Base-by-base conservation (phyloP, 129 eudicot species). In the Tanacetum coccineum region DNA sequence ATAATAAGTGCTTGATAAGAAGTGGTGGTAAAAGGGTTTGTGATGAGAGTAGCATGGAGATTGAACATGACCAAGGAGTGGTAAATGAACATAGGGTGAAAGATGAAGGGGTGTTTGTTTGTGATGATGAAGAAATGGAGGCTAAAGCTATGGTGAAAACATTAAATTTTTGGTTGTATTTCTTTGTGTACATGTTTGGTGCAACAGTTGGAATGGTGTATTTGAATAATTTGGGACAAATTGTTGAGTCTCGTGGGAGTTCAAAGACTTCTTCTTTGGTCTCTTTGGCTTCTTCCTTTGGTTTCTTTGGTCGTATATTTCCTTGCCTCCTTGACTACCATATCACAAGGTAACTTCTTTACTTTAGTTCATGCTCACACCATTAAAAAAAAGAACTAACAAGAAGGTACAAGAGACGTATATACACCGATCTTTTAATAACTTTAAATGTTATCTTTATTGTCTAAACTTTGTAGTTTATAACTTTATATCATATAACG, bases 181-280 rank as follows among this genome's bases (percentile, higher is more conserved):
- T 78, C 19, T 85, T 84, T 39, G 87, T 82, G 70, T 93, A 93
- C 58, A 46, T 93, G 32, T 93, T 83, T 74, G 98, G 98, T 46
- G 95, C 91, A 52, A 88, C 98, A 14, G 72, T 93, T 50, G 98
- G 98, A 3, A 40, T 93, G 80, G 98, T 93, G 48, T 93, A 80
- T 81, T 59, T 88, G 76, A 93, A 93, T 65, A 93, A 93, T 48
- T 73, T 93, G 76, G 98, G 98, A 67, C 98, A 93, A 69, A 88
- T 93, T 52, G 87, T 80, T 0, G 98, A 93, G 67, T 88, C 98
- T 18, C 78, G 98, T 47, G 96, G 98, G 45, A 77, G 76, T 66
- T 78, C 85, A n/a, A 76, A 71, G 50, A 82, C 90, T 22, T 78
- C 89, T 70, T 74, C 95, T 19, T 50, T 93, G 76, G 98, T 88